Evolutionary conservation across 176 grass and related monocot species (phyloP).

Genomic region (Pontederia paniculata): DNA sequence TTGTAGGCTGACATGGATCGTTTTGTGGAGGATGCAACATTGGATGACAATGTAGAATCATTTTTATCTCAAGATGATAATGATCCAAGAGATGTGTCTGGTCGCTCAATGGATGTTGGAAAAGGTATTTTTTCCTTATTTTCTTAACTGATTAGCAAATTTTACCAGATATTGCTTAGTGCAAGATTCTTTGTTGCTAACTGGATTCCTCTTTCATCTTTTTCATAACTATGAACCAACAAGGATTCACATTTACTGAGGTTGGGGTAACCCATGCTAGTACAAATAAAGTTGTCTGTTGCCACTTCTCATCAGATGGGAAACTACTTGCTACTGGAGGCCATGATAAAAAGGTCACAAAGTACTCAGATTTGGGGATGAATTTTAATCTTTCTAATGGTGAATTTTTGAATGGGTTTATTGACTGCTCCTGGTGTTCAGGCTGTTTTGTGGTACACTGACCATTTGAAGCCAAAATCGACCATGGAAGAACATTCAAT

Average conservation of each 20-base stretch:
- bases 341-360: constrained; percentile 86
- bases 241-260: constrained; percentile 86
- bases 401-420: not conserved
- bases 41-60: constrained; percentile 99
- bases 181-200: not conserved
- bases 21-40: constrained; percentile 82
- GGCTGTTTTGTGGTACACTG: constrained; percentile 75
- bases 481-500: constrained; percentile 67
- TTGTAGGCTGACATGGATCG: constrained; percentile 85
- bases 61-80: constrained; percentile 98
- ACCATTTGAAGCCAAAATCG: constrained; percentile 67
- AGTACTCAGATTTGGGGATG: no score
- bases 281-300: constrained; percentile 65
- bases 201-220: no score
- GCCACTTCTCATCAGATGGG: constrained; percentile 81
- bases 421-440: constrained; percentile 19
- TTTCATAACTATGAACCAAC: no score
- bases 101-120: constrained; percentile 71
- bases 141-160: no score
- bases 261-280: constrained; percentile 48
- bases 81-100: constrained; percentile 76
- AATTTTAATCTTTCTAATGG: no score
- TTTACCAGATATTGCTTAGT: not conserved
- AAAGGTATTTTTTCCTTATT: constrained; percentile 40
- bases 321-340: constrained; percentile 89